Evolutionary conservation across 805 yeast species (phyloP).

Genomic region (Ascoidea rubescens): DNA sequence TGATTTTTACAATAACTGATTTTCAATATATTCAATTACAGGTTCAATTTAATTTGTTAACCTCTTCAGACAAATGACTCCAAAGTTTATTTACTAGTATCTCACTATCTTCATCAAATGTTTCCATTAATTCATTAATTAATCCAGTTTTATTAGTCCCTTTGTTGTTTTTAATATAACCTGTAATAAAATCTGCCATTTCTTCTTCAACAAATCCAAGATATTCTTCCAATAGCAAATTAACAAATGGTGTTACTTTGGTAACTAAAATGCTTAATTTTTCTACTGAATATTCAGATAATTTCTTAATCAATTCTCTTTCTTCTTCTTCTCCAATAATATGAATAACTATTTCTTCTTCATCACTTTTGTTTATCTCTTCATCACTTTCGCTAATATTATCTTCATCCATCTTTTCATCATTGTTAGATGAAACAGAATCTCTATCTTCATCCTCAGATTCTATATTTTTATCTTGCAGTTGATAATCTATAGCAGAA

Average conservation of each 20-base stretch:
- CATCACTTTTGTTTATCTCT: slow-evolving; percentile 9
- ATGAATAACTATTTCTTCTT: no score
- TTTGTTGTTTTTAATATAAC: slow-evolving; percentile 22
- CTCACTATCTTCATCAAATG: slow-evolving; percentile 34
- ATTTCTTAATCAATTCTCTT: slow-evolving; percentile 1
- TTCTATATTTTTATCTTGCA: no score
- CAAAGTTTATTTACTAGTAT: slow-evolving; percentile 27
- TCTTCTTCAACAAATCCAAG: slow-evolving; percentile 41
- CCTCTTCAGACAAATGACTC: slow-evolving; percentile 9
- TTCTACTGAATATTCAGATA: slow-evolving; percentile 4
- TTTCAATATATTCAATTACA: no score
- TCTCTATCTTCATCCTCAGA: not conserved
- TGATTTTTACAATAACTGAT: no score
- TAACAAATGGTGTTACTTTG: slow-evolving; percentile 22
- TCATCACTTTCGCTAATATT: not conserved
- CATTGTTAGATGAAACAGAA: not conserved
- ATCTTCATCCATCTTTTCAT: not conserved
- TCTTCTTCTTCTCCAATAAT: slow-evolving; percentile 3
- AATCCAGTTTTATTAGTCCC: slow-evolving; percentile 20
- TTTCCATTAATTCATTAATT: slow-evolving; percentile 32
- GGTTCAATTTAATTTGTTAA: no score
- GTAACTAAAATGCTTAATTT: slow-evolving; percentile 12
- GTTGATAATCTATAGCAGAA: no score
- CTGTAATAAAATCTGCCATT: slow-evolving; percentile 28
- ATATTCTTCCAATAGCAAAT: slow-evolving; percentile 32